These are phyloP conservation scores for Hypholoma sublateritium DNA, from an alignment of 768 basidiomycete genomes.

Conservation along the genomic window DNA sequence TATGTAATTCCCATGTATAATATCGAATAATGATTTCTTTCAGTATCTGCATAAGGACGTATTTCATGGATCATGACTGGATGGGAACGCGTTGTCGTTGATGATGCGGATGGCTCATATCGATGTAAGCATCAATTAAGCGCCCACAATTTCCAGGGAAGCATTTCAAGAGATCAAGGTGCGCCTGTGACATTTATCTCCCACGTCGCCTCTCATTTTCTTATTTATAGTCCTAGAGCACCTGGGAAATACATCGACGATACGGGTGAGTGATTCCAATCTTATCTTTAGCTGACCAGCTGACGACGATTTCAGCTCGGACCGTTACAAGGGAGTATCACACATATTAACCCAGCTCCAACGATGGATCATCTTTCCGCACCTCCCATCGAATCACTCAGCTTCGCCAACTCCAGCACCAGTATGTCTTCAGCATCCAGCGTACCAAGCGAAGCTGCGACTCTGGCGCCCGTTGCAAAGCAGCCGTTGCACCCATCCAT, in stretches of 20 bases:
- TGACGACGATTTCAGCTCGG: background rate
- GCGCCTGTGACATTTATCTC: too few relatives aligned
- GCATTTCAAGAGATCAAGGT: too few relatives aligned
- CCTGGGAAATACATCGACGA: background rate
- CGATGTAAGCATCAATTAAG: too few relatives aligned
- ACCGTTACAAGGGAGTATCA: background rate
- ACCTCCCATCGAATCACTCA: background rate
- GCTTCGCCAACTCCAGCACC: background rate
- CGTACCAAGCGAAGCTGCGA: too few relatives aligned
- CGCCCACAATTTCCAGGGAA: too few relatives aligned
- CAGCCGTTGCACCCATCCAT: conserved; percentile 68
- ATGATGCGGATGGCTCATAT: too few relatives aligned
- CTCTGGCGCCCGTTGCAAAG: background rate
- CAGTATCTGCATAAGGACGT: too few relatives aligned
- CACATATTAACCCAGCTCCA: background rate
- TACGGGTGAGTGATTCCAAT: background rate
- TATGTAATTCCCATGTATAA: background rate
- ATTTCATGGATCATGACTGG: too few relatives aligned
- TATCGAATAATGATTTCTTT: too few relatives aligned
- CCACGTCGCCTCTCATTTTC: too few relatives aligned
- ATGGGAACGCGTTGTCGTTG: too few relatives aligned
- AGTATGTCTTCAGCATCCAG: background rate
- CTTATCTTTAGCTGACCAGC: background rate
- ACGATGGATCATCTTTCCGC: background rate
- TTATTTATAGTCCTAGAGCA: background rate